Percentiles rank a stretch among this genome's conserved stretches.
These are phyloP conservation scores for Aspergillus sp. DNA, from an alignment of 2,329 filamentous ascomycete genomes.

Conservation along the genomic window DNA sequence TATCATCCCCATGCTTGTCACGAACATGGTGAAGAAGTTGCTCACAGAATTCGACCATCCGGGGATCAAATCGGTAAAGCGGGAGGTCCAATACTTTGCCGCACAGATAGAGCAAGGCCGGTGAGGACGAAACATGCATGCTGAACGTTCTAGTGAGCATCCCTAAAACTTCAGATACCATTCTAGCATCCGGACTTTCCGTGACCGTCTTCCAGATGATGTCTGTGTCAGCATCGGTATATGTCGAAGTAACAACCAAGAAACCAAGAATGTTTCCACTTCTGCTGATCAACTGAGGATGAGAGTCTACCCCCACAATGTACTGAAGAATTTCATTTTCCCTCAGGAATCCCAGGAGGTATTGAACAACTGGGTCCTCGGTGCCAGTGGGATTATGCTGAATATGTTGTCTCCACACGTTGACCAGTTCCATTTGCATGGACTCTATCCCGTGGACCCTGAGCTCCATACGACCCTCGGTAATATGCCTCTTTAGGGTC, in stretches of 20 bases:
- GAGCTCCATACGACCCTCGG: constrained; percentile 85
- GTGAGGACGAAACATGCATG: constrained; percentile 40
- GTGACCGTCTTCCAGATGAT: constrained; percentile 80
- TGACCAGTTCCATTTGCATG: constrained; percentile 69
- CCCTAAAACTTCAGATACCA: constrained; percentile 73
- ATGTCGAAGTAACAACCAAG: constrained; percentile 73
- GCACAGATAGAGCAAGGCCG: constrained; percentile 63
- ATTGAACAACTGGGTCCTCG: constrained; percentile 58
- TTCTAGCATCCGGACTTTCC: constrained; percentile 76
- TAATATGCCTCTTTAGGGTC: constrained; percentile 68
- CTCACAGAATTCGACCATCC: constrained; percentile 62
- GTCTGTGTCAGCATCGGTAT: constrained; percentile 69
- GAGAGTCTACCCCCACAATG: constrained; percentile 84
- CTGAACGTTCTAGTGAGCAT: constrained; percentile 57
- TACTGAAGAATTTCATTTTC: constrained; percentile 75
- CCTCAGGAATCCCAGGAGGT: constrained; percentile 68
- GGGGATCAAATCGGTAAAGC: constrained; percentile 59
- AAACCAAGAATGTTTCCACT: constrained; percentile 85
- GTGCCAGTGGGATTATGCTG: constrained; percentile 41
- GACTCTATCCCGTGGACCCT: constrained; percentile 73
- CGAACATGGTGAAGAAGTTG: constrained; percentile 52
- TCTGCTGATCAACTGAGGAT: constrained; percentile 81
- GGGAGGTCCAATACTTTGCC: constrained; percentile 66
- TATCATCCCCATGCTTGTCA: constrained; percentile 39
- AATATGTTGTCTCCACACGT: constrained; percentile 60